A percentile compares a stretch with the other conserved stretches of the same genome.
Conservation (phyloP, 352 stramenopile genomes). For the Blastocystis sp. region DNA sequence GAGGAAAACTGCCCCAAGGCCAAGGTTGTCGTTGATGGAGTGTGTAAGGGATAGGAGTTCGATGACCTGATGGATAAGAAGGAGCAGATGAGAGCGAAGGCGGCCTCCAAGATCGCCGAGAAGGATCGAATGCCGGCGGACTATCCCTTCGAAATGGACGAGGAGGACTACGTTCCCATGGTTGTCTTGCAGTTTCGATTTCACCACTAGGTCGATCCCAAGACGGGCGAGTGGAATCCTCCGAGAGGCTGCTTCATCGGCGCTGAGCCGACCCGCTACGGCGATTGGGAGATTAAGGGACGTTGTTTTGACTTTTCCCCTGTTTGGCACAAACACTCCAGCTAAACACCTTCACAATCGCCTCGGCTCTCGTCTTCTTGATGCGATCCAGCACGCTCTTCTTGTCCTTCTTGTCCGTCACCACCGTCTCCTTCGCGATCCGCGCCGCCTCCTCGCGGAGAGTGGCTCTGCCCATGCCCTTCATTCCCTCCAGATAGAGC, state of each 20-base stretch:
- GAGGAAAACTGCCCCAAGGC: constrained; percentile 36
- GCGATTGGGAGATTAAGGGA: constrained; percentile 53
- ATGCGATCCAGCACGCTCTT: constrained; percentile 3
- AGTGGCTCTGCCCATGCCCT: neutral
- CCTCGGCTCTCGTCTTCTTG: neutral
- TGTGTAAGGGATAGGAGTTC: neutral
- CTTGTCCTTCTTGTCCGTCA: constrained; percentile 2
- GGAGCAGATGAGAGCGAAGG: neutral
- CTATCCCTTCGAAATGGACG: constrained; percentile 41
- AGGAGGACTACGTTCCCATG: constrained; percentile 50
- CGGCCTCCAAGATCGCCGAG: neutral
- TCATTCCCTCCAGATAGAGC: neutral
- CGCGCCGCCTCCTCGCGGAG: neutral
- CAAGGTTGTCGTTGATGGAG: neutral
- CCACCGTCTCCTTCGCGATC: neutral
- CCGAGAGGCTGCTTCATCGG: constrained; percentile 17
- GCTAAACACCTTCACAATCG: neutral
- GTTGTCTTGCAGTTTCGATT: neutral
- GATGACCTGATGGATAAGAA: constrained; percentile 55
- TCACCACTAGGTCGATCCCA: constrained; percentile 23
- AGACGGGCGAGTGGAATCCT: constrained; percentile 49
- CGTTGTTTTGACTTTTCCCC: constrained; percentile 24
- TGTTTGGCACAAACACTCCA: neutral
- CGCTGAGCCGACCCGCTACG: constrained; percentile 25
- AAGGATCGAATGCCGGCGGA: neutral